Evolutionary conservation across 768 basidiomycete species (phyloP).

Genomic region (Termitomyces bulborhizus): DNA sequence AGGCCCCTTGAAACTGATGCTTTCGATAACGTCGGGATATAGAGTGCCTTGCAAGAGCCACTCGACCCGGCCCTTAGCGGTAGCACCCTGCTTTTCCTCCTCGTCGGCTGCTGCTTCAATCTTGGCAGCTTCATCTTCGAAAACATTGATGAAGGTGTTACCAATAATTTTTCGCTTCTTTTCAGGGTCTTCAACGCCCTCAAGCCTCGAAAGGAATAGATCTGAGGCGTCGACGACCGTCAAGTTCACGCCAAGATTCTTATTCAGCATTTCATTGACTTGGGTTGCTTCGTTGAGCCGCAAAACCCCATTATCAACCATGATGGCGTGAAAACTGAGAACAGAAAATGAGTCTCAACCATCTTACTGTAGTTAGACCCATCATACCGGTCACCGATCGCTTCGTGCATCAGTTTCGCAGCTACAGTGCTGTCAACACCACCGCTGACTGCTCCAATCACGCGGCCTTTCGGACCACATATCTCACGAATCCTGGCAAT

Average conservation of each 20-base stretch:
- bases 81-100: conserved; percentile 61
- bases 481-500: conserved; percentile 90
- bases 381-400: conserved; percentile 88
- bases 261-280: conserved; percentile 89
- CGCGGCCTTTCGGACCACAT: conserved; percentile 89
- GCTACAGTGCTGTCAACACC: conserved; percentile 98
- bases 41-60: conserved; percentile 97
- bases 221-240: conserved; percentile 95
- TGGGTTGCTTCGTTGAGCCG: conserved; percentile 87
- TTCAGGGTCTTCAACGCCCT: conserved; percentile 93
- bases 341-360: conserved; percentile 3
- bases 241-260: conserved; percentile 91
- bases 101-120: conserved; percentile 78
- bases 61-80: conserved; percentile 86
- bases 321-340: conserved; percentile 93
- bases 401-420: conserved; percentile 99
- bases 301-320: conserved; percentile 98
- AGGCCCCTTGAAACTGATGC: conserved; percentile 98
- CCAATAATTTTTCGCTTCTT: conserved; percentile 97
- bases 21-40: conserved; percentile 99
- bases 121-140: conserved; percentile 89
- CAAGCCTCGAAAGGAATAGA: conserved; percentile 83
- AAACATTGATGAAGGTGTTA: conserved; percentile 97
- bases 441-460: conserved; percentile 96
- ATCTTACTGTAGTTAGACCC: not conserved